Conservation (phyloP, 192 early-diverging fungal genomes). For the Allomyces arbusculus region DNA sequence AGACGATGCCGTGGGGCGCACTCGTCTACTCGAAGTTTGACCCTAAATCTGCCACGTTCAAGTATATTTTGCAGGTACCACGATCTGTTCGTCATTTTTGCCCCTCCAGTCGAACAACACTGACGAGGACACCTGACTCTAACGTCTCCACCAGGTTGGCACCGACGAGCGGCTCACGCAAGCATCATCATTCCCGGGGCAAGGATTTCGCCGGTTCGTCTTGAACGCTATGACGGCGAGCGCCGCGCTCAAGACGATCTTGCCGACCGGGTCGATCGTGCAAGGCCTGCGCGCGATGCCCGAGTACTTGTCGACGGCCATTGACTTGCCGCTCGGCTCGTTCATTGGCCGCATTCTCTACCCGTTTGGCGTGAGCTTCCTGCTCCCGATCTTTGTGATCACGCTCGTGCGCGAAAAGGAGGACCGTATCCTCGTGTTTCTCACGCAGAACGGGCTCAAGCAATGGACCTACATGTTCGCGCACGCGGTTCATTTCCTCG, state of each 20-base stretch:
- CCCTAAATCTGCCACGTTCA: too few species aligned
- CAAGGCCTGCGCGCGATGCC: constrained; percentile 45
- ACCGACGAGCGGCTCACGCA: constrained; percentile 25
- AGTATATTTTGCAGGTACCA: too few species aligned
- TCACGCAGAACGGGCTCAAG: constrained; percentile 52
- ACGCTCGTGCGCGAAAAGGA: constrained; percentile 54
- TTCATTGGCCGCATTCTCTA: constrained; percentile 39
- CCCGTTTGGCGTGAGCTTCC: constrained; percentile 49
- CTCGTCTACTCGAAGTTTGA: too few species aligned
- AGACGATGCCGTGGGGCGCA: too few species aligned
- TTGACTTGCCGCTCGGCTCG: constrained; percentile 28
- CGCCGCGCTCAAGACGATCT: constrained; percentile 12
- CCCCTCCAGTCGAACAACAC: too few species aligned
- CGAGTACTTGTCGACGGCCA: constrained; percentile 14
- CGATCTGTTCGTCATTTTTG: too few species aligned
- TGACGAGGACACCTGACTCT: too few species aligned
- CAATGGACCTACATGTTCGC: constrained; percentile 33
- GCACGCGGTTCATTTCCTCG: constrained; percentile 39
- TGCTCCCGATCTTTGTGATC: constrained; percentile 51
- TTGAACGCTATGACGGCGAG: constrained; percentile 5
- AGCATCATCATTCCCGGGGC: constrained; percentile 25
- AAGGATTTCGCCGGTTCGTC: constrained; percentile 10
- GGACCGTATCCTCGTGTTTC: constrained; percentile 42
- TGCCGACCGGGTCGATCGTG: constrained; percentile 23
- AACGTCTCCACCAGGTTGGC: constrained; percentile 7